These are phyloP conservation scores for Dictyostelium brefeldianum DNA, from an alignment of 78 protist species.

Conservation along the genomic window DNA sequence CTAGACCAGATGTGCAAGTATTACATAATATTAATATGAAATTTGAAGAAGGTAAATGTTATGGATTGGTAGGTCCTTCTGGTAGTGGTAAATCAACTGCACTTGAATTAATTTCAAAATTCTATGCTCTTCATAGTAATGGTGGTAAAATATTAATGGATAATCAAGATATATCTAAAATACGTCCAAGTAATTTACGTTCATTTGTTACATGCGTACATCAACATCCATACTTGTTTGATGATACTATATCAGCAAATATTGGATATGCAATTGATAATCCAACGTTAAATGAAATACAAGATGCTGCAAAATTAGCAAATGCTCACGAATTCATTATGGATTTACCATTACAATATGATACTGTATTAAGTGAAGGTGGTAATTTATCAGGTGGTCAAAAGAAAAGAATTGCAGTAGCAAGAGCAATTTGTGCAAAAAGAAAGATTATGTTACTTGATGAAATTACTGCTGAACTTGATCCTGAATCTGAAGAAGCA, in stretches of 20 bases:
- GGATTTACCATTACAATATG: constrained; percentile 85
- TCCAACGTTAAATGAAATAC: constrained; percentile 52
- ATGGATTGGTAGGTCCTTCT: constrained; percentile 92
- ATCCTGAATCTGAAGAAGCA: constrained; percentile 92
- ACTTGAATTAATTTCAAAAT: constrained; percentile 77
- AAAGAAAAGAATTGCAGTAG: constrained; percentile 96
- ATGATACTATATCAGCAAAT: constrained; percentile 71
- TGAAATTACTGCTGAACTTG: constrained; percentile 96
- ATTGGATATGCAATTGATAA: constrained; percentile 70
- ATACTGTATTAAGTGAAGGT: constrained; percentile 89
- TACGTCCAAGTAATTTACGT: constrained; percentile 80
- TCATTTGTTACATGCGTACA: constrained; percentile 82
- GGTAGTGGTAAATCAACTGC: constrained; percentile 94
- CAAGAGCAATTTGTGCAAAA: constrained; percentile 91
- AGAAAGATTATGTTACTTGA: constrained; percentile 94
- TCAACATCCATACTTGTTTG: constrained; percentile 92
- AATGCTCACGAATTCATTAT: constrained; percentile 94
- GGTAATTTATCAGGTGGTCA: constrained; percentile 96
- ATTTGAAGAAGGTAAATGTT: constrained; percentile 84
- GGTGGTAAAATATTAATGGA: constrained; percentile 86
- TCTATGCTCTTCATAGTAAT: constrained; percentile 71
- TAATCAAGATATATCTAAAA: constrained; percentile 54
- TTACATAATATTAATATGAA: constrained; percentile 76
- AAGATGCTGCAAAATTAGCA: constrained; percentile 90
- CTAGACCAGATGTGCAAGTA: constrained; percentile 77